phyloP scores from a whole-genome alignment of 148 eudicot genomes.

The Chenopodium quinoa region DNA sequence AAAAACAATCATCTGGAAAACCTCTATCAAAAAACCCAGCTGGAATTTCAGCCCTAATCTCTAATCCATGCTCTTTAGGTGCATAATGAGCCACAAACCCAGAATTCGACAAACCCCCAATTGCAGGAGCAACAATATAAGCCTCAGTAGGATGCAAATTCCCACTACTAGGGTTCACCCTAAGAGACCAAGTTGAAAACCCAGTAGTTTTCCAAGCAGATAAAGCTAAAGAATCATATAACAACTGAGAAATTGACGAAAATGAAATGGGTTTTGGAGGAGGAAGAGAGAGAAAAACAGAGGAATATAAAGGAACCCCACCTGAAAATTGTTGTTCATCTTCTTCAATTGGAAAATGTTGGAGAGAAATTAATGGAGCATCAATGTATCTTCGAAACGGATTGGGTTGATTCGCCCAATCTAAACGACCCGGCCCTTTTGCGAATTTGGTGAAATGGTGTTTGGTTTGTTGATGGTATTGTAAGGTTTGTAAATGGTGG shows the following conservation, averaged over 20 bases:
- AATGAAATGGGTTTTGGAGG: conserved; percentile 56
- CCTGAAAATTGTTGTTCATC: conserved; percentile 11
- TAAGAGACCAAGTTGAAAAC: conserved; percentile 76
- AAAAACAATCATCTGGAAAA: conserved; percentile 55
- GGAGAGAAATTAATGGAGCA: conserved; percentile 59
- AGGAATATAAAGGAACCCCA: conserved; percentile 40
- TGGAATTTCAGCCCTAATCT: conserved; percentile 60
- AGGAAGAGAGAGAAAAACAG: conserved; percentile 51
- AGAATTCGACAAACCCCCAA: conserved; percentile 43
- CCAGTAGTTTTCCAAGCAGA: conserved; percentile 92
- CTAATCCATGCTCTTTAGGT: conserved; percentile 80
- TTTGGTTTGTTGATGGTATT: conserved; percentile 82
- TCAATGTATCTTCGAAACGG: conserved; percentile 75
- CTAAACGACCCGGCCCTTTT: conserved; percentile 61
- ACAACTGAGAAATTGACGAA: conserved; percentile 56
- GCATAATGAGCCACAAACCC: conserved; percentile 88
- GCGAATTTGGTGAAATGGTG: conserved; percentile 69
- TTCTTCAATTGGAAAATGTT: conserved; percentile 38
- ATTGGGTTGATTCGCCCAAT: conserved; percentile 94
- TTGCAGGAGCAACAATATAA: conserved; percentile 59
- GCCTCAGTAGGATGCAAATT: conserved; percentile 95
- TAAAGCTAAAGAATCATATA: conserved; percentile 75
- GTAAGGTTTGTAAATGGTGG: conserved; percentile 41
- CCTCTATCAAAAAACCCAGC: conserved; percentile 38
- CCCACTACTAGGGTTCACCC: conserved; percentile 94